Evolutionary conservation across 371 early-diverging fungal genomes (phyloP).

Genomic region (Rhizopus arrhizus): DNA sequence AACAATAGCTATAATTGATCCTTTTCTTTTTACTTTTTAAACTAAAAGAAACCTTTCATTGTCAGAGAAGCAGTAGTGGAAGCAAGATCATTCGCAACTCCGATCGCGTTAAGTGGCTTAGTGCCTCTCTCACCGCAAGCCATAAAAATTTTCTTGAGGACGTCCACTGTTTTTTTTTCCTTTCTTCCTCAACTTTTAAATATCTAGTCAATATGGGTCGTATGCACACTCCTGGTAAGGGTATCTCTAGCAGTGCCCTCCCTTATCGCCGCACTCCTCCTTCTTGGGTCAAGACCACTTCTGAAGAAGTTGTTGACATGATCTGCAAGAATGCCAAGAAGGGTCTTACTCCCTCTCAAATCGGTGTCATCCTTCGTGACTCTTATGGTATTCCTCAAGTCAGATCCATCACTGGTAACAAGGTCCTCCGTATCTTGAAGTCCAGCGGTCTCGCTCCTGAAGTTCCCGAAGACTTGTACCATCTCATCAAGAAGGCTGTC

Average conservation of each 20-base stretch:
- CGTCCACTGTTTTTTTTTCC: conserved; percentile 7
- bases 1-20: too few relatives aligned
- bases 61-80: too few relatives aligned
- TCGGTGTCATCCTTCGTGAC: conserved; percentile 99
- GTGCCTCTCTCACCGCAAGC: not conserved
- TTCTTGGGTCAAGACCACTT: conserved; percentile 95
- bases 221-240: conserved; percentile 96
- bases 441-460: conserved; percentile 72
- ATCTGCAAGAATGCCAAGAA: conserved; percentile 99
- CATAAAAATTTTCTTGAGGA: not conserved
- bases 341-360: conserved; percentile 98
- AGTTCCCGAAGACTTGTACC: conserved; percentile 99
- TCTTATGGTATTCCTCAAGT: conserved; percentile 98
- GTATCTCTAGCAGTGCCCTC: conserved; percentile 97
- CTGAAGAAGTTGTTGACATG: conserved; percentile 96
- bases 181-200: conserved; percentile 25
- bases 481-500: conserved; percentile 99
- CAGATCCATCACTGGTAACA: conserved; percentile 93
- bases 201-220: conserved; percentile 37
- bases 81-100: not conserved
- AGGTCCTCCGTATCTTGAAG: conserved; percentile 92
- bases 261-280: conserved; percentile 99
- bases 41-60: too few relatives aligned
- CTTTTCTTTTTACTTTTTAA: too few relatives aligned
- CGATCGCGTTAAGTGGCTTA: not conserved